These are phyloP conservation scores for Bipolaris gigantea DNA, from an alignment of 2,329 filamentous ascomycete genomes.

Conservation along the genomic window DNA sequence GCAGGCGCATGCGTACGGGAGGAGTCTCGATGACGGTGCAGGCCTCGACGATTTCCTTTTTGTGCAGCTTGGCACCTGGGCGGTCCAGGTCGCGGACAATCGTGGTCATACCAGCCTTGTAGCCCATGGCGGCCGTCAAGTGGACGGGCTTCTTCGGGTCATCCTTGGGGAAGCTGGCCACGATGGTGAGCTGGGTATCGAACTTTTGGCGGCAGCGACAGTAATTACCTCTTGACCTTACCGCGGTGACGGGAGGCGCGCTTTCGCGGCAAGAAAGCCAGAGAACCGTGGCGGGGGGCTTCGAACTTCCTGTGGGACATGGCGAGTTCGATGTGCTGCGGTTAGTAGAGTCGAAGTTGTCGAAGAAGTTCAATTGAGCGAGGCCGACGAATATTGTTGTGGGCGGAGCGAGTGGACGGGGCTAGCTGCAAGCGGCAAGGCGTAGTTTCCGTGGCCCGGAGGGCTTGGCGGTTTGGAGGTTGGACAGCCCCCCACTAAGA, in stretches of 20 bases:
- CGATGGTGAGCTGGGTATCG: constrained; percentile 29
- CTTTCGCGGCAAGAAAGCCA: constrained; percentile 70
- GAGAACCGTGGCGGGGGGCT: constrained; percentile 86
- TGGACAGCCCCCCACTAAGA: constrained; percentile 12
- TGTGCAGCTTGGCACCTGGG: constrained; percentile 98
- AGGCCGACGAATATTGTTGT: constrained; percentile 15
- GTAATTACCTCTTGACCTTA: constrained; percentile 97
- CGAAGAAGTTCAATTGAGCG: constrained; percentile 23
- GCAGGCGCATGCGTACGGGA: constrained; percentile 65
- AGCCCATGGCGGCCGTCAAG: constrained; percentile 96
- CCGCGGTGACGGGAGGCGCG: constrained; percentile 90
- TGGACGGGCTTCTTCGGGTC: constrained; percentile 99
- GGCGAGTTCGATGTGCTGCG: constrained; percentile 39
- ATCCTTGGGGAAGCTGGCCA: constrained; percentile 94
- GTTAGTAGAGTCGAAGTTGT: constrained; percentile 40
- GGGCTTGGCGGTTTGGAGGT: constrained; percentile 7
- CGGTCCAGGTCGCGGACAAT: constrained; percentile 99
- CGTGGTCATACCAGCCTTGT: constrained; percentile 99
- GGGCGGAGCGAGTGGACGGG: constrained; percentile 7
- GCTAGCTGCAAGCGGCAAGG: constrained; percentile 8
- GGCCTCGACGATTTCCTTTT: constrained; percentile 60
- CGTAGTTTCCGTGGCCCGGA: neutral
- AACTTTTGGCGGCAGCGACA: constrained; percentile 16
- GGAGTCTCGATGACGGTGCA: constrained; percentile 49
- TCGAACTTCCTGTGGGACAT: constrained; percentile 71